phyloP scores from a whole-genome alignment of 73 alveolate genomes.

The Paramecium tetraurelia region DNA sequence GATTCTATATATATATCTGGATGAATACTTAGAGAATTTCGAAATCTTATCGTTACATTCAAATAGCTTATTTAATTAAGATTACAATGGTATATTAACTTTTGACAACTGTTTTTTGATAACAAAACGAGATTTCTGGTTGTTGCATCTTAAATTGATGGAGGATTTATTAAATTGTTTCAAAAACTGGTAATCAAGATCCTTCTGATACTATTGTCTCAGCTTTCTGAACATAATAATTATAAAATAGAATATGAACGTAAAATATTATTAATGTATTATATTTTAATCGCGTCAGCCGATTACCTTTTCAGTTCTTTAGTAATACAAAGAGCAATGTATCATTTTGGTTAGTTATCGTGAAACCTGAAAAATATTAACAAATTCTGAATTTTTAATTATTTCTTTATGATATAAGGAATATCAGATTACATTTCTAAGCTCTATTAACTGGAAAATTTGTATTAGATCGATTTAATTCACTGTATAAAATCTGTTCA shows the following conservation, averaged over 20 bases:
- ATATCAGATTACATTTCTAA: background rate
- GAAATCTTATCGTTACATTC: background rate
- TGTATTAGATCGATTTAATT: too few relatives aligned
- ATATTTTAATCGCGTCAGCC: background rate
- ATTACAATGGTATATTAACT: background rate
- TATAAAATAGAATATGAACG: background rate
- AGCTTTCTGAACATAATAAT: slow-evolving; percentile 1
- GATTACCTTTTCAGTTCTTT: background rate
- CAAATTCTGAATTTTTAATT: too few relatives aligned
- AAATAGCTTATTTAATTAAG: background rate
- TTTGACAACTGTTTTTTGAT: background rate
- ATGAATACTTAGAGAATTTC: background rate
- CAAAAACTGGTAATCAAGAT: background rate
- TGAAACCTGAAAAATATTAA: background rate
- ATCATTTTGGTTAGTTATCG: background rate
- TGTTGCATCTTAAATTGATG: background rate
- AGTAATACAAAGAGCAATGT: too few relatives aligned
- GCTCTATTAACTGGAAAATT: background rate
- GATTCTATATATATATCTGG: background rate
- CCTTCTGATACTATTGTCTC: background rate
- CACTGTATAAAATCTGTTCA: too few relatives aligned
- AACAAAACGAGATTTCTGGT: background rate
- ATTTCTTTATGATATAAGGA: too few relatives aligned
- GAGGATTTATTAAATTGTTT: background rate
- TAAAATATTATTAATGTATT: background rate